Conservation (phyloP, 2,329 filamentous ascomycete genomes). For the Ophiostoma triangulosporum region DNA sequence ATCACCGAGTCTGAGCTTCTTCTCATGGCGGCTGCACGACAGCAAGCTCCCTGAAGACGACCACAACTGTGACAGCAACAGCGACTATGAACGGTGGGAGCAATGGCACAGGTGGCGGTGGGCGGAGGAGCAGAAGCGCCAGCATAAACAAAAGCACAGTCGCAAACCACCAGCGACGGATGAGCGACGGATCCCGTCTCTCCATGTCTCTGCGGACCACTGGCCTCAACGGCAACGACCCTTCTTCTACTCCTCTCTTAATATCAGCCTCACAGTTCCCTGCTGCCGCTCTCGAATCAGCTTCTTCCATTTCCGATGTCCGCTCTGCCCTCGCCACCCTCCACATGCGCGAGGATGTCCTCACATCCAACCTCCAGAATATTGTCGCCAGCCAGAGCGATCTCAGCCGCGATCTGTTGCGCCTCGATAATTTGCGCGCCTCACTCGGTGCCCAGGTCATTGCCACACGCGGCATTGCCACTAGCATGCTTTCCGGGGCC, state of each 20-base stretch:
- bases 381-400: conserved; percentile 28
- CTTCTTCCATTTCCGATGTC: conserved; percentile 65
- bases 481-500: conserved; percentile 79
- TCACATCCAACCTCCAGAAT: conserved; percentile 28
- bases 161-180: neutral
- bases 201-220: neutral
- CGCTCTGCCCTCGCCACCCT: conserved; percentile 62
- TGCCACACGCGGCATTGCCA: conserved; percentile 68
- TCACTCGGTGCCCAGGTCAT: conserved; percentile 79
- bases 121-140: neutral
- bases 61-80: neutral
- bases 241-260: neutral
- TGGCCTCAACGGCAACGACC: neutral
- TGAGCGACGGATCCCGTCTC: neutral
- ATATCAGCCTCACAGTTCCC: neutral
- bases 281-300: conserved; percentile 42
- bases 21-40: neutral
- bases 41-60: neutral
- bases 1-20: neutral
- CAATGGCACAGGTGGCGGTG: neutral
- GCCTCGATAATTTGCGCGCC: conserved; percentile 79
- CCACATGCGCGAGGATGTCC: conserved; percentile 58
- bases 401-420: conserved; percentile 71
- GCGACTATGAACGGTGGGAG: neutral
- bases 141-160: neutral